Base-by-base conservation (phyloP, 345 rosid genomes). In the Hirschfeldia incana region DNA sequence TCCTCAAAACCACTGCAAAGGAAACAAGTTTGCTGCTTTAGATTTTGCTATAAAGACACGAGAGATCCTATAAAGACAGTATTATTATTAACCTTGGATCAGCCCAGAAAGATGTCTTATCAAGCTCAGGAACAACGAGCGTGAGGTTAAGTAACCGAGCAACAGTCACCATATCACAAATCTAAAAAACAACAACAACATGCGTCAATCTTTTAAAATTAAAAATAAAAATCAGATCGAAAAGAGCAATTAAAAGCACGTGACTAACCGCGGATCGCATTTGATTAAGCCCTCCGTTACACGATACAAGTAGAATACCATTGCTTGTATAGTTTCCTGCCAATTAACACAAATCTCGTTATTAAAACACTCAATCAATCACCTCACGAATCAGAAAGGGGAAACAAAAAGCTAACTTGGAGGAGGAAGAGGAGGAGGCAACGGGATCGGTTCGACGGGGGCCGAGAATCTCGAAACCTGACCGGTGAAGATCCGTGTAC, bases 21-120 rank as follows among this genome's bases (percentile, higher is more conserved):
- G 28, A 69, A 83, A 67, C 13, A 1, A 60, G 58, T 46, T 9
- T 30, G 33, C 55, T 32, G 12, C 68, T 75, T 80, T 63, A 80
- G 76, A 75, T 69, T 57, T 57, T 29, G 9, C 66, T 51, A 73
- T 9, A 73, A 12, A 60, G 10, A 21, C 51, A 70, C 4, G 27
- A 46, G 26, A 69, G 12, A 26, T 69, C 29, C 26, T 44, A 8
- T 27, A 30, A 83, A 78, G 32, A 86, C 92, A 42, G 73, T 65
- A 44, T 4, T 49, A 29, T 1, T 29, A 29, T 29, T 29, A 2
- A 92, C 99, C 99, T 95, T 72, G 92, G 92, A 85, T 95, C 99
- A 70, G 98, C 92, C 99, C 99, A 95, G 79, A 95, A 95, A 34
- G 99, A 95, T 28, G 89, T 89, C 82, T 91, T 95, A 83, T 95